Evolutionary conservation across 805 yeast genomes (phyloP).

Genomic region (Saccharomyces eubayanus): DNA sequence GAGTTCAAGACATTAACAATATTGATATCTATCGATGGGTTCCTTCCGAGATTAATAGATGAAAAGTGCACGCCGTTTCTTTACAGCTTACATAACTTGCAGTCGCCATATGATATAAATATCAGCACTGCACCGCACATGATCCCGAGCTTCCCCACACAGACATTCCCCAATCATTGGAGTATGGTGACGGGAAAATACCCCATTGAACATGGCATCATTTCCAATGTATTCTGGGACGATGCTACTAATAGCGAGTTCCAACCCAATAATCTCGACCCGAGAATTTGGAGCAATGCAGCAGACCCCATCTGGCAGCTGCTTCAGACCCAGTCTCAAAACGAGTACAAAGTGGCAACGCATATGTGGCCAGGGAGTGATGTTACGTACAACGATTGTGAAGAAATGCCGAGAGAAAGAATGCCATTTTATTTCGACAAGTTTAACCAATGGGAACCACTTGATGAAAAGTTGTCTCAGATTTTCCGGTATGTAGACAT

Average conservation of each 20-base stretch:
- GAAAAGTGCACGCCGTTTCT: conserved; percentile 58
- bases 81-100: conserved; percentile 44
- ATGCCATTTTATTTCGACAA: conserved; percentile 48
- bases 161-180: conserved; percentile 90
- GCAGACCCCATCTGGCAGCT: conserved; percentile 88
- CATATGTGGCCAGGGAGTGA: conserved; percentile 98
- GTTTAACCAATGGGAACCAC: conserved; percentile 53
- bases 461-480: conserved; percentile 43
- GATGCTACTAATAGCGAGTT: conserved; percentile 48
- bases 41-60: conserved; percentile 81
- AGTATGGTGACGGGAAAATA: conserved; percentile 75
- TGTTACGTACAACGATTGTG: conserved; percentile 34
- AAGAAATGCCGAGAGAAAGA: conserved; percentile 32
- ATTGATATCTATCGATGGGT: conserved; percentile 74
- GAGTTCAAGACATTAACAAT: conserved; percentile 67
- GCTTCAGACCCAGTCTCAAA: conserved; percentile 50
- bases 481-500: conserved; percentile 60
- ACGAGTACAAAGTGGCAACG: conserved; percentile 30
- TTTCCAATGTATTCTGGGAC: conserved; percentile 43
- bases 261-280: conserved; percentile 41
- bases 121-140: conserved; percentile 53
- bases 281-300: conserved; percentile 59
- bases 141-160: conserved; percentile 80
- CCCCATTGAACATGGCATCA: conserved; percentile 79
- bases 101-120: conserved; percentile 35